Conservation (phyloP, 208 protist genomes). For the Trypanosoma vivax region DNA sequence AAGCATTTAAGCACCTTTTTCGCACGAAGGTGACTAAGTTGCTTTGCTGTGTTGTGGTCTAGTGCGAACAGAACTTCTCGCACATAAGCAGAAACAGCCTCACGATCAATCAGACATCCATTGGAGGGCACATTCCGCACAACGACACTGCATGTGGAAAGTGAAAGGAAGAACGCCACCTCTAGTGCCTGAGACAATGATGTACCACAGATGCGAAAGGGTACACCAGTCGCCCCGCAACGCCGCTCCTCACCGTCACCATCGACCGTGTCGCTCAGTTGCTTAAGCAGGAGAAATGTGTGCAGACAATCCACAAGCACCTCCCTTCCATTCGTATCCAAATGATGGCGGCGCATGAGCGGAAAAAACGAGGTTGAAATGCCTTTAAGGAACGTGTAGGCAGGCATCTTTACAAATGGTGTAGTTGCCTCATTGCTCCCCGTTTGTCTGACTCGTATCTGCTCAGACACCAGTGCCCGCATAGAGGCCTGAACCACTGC, state of each 20-base stretch:
- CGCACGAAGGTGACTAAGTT: conserved; percentile 51
- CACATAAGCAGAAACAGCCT: conserved; percentile 33
- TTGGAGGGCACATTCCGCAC: neutral
- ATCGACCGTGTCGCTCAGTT: conserved; percentile 9
- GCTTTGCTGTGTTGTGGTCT: conserved; percentile 66
- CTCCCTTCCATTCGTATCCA: conserved; percentile 16
- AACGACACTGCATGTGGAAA: conserved; percentile 3
- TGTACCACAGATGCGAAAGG: conserved; percentile 41
- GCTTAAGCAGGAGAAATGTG: conserved; percentile 13
- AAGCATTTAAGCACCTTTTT: conserved; percentile 40
- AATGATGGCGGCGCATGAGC: conserved; percentile 44
- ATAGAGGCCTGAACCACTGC: conserved; percentile 6
- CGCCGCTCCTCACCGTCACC: conserved; percentile 5
- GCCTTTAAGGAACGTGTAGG: conserved; percentile 14
- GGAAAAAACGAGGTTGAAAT: conserved; percentile 29
- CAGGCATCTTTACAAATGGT: conserved; percentile 4
- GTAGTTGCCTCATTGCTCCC: neutral
- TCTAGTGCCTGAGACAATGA: conserved; percentile 45
- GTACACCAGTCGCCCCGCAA: neutral
- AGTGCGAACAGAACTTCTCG: conserved; percentile 47
- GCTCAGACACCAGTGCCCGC: neutral
- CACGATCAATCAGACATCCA: neutral
- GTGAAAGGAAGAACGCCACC: conserved; percentile 54
- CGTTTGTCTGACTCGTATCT: neutral
- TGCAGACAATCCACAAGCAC: conserved; percentile 5